Percentiles rank a stretch among this genome's conserved stretches.
These are phyloP conservation scores for Aphanomyces invadans DNA, from an alignment of 352 stramenopile species.

Conservation along the genomic window DNA sequence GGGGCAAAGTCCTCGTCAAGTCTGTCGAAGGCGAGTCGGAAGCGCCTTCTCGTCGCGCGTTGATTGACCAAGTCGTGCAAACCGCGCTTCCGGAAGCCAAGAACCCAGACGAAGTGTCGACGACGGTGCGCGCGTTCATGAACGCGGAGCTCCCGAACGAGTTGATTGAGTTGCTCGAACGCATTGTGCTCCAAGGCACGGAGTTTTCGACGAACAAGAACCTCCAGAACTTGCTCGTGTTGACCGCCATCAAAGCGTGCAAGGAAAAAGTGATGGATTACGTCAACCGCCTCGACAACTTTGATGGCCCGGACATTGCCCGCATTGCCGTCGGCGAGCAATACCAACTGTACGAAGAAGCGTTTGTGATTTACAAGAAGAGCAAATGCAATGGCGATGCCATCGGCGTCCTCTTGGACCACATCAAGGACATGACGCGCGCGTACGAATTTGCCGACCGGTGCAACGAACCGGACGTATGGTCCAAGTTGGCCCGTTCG, in stretches of 20 bases:
- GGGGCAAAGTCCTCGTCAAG: conserved; percentile 93
- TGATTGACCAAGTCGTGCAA: conserved; percentile 99
- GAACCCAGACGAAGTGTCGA: conserved; percentile 98
- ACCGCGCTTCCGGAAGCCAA: conserved; percentile 98
- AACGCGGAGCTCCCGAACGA: conserved; percentile 98
- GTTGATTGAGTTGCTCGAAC: conserved; percentile 98
- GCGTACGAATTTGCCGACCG: conserved; percentile 98
- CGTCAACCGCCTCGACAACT: conserved; percentile 99
- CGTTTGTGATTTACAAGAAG: conserved; percentile 99
- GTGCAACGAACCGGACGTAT: conserved; percentile 97
- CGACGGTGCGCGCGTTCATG: conserved; percentile 99
- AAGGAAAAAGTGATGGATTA: conserved; percentile 99
- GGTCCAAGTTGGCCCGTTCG: conserved; percentile 97
- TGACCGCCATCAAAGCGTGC: conserved; percentile 98
- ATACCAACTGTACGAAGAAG: conserved; percentile 99
- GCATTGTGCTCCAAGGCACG: conserved; percentile 98
- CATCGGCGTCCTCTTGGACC: conserved; percentile 89
- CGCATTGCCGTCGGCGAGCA: conserved; percentile 97
- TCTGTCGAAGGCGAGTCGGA: conserved; percentile 89
- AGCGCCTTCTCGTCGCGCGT: conserved; percentile 85
- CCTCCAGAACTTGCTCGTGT: conserved; percentile 99
- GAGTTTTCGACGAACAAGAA: conserved; percentile 99
- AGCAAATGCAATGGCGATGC: conserved; percentile 95
- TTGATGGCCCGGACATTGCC: conserved; percentile 99
- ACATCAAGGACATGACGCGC: conserved; percentile 97